These are phyloP conservation scores for Fragaria iinumae DNA, from an alignment of 306 rosid genomes.

Conservation along the genomic window DNA sequence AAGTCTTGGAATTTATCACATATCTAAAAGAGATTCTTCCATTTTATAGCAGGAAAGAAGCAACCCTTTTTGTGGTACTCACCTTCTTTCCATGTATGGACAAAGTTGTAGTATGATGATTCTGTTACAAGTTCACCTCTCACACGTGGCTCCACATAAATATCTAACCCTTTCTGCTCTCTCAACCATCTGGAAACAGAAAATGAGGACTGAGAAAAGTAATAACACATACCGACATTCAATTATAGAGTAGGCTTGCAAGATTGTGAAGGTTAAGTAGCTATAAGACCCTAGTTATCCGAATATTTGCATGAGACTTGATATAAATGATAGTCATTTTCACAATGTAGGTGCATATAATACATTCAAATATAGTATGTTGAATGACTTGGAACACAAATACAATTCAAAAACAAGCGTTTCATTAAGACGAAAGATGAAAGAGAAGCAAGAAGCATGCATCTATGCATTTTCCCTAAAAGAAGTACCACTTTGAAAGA, in stretches of 20 bases:
- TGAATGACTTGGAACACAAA: neutral
- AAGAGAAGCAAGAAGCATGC: neutral
- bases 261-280: neutral
- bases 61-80: constrained; percentile 28
- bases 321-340: neutral
- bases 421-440: neutral
- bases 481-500: neutral
- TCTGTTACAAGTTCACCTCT: constrained; percentile 67
- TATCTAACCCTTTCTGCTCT: constrained; percentile 59
- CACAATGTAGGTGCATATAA: neutral
- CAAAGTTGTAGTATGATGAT: constrained; percentile 70
- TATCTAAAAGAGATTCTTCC: neutral
- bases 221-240: constrained; percentile 17
- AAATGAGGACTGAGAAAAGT: constrained; percentile 19
- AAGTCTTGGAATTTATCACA: constrained; percentile 2
- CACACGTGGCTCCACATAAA: constrained; percentile 88
- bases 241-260: constrained; percentile 10
- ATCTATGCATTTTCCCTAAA: neutral
- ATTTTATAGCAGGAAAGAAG: neutral
- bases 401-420: neutral
- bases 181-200: constrained; percentile 72
- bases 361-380: neutral
- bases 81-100: constrained; percentile 89
- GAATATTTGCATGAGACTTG: neutral
- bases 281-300: neutral